These are phyloP conservation scores for Flaveria linearis DNA, from an alignment of 129 eudicot species.

Conservation along the genomic window DNA sequence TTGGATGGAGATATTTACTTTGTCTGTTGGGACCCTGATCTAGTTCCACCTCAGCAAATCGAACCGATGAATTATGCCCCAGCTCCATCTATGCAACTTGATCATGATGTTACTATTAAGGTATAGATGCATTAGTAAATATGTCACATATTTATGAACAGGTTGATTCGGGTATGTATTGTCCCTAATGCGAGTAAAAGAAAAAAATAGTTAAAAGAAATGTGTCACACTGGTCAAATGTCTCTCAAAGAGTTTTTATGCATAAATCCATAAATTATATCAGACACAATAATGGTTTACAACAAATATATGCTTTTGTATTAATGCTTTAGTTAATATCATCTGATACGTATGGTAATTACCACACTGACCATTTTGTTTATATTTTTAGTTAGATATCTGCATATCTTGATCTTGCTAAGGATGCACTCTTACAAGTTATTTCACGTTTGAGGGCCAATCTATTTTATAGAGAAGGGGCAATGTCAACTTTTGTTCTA, in stretches of 20 bases:
- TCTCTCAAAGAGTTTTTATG: background rate
- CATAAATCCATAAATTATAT: background rate
- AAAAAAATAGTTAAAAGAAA: background rate
- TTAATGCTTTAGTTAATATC: too few relatives aligned
- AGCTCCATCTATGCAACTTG: conserved; percentile 43
- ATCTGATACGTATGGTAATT: too few relatives aligned
- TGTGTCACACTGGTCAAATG: background rate
- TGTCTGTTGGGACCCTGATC: conserved; percentile 74
- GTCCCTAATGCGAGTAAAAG: background rate
- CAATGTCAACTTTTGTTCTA: too few relatives aligned
- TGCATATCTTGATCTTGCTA: too few relatives aligned
- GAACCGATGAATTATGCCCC: conserved; percentile 75
- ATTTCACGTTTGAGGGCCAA: too few relatives aligned
- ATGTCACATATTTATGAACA: background rate
- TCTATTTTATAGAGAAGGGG: too few relatives aligned
- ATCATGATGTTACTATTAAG: conserved; percentile 83
- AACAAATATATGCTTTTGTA: too few relatives aligned
- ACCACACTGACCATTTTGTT: too few relatives aligned
- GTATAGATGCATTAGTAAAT: conserved; percentile 29
- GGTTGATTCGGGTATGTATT: background rate
- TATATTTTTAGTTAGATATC: too few relatives aligned
- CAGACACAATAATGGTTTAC: background rate
- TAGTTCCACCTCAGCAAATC: conserved; percentile 57
- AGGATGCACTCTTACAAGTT: too few relatives aligned
- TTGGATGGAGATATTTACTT: too few relatives aligned